Evolutionary conservation across 805 yeast genomes (phyloP).

Genomic region (Zygosaccharomyces kombuchaensis): DNA sequence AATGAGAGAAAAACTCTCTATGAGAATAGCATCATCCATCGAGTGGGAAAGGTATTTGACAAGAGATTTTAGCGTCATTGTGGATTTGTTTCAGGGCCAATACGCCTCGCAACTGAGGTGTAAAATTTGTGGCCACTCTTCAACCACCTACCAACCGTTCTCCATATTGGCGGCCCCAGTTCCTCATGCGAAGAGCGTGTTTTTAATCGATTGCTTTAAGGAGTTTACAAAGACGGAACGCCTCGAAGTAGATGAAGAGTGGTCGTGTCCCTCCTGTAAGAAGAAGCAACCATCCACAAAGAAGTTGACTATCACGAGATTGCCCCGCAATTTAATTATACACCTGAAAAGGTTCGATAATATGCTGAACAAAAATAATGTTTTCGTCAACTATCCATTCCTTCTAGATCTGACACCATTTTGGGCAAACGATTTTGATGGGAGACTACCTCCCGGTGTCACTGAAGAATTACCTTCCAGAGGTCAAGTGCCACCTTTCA

Average conservation of each 20-base stretch:
- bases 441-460: slow-evolving; percentile 21
- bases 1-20: slow-evolving; percentile 63
- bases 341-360: slow-evolving; percentile 77
- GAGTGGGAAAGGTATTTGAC: slow-evolving; percentile 90
- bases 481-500: slow-evolving; percentile 75
- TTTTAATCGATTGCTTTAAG: slow-evolving; percentile 62
- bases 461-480: slow-evolving; percentile 49
- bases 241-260: slow-evolving; percentile 71
- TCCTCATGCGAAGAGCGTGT: slow-evolving; percentile 43
- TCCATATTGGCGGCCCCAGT: slow-evolving; percentile 77
- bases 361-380: slow-evolving; percentile 48
- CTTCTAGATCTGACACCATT: slow-evolving; percentile 61
- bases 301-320: slow-evolving; percentile 63
- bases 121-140: slow-evolving; percentile 63
- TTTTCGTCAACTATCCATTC: slow-evolving; percentile 64
- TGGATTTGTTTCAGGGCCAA: slow-evolving; percentile 85
- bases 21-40: slow-evolving; percentile 75
- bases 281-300: slow-evolving; percentile 60
- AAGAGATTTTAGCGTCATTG: slow-evolving; percentile 73
- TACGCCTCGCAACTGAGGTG: slow-evolving; percentile 76
- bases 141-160: slow-evolving; percentile 83
- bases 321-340: slow-evolving; percentile 75
- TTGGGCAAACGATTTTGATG: slow-evolving; percentile 45
- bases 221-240: slow-evolving; percentile 73
- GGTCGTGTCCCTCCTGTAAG: slow-evolving; percentile 81